phyloP scores from a whole-genome alignment of 139 green algal species.

The Closterium sp. region DNA sequence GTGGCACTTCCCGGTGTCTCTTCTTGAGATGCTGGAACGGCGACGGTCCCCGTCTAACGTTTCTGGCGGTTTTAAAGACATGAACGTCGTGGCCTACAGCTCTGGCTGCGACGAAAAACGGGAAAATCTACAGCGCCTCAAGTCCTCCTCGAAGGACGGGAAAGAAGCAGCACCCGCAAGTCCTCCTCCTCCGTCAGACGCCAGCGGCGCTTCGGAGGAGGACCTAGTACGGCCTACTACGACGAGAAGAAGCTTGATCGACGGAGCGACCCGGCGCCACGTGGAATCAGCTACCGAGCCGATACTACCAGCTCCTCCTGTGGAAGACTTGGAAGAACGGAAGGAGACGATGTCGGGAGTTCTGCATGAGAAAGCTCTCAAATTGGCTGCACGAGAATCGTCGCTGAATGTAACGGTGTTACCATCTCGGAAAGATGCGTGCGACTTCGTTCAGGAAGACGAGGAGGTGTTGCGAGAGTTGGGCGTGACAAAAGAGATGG shows the following conservation, averaged over 20 bases:
- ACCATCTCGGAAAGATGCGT: background rate
- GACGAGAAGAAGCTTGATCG: no score
- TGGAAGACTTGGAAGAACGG: background rate
- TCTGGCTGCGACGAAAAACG: background rate
- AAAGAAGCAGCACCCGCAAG: no score
- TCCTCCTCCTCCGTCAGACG: no score
- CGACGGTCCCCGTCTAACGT: background rate
- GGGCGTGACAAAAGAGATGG: background rate
- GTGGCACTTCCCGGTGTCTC: background rate
- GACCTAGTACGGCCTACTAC: no score
- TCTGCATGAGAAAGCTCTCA: background rate
- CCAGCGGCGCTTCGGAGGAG: no score
- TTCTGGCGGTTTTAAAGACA: background rate
- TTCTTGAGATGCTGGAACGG: background rate
- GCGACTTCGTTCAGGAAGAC: background rate
- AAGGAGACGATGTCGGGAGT: background rate
- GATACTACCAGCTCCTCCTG: background rate
- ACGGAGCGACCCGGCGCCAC: no score
- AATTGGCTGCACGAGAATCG: background rate
- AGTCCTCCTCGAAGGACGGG: no score
- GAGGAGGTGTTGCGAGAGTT: background rate
- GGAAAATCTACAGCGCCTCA: no score
- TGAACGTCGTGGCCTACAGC: background rate
- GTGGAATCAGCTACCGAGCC: background rate
- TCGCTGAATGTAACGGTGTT: background rate